Percentiles rank a stretch among this genome's conserved stretches.
phyloP scores from a whole-genome alignment of 352 stramenopile genomes.

The Blastocystis sp. region DNA sequence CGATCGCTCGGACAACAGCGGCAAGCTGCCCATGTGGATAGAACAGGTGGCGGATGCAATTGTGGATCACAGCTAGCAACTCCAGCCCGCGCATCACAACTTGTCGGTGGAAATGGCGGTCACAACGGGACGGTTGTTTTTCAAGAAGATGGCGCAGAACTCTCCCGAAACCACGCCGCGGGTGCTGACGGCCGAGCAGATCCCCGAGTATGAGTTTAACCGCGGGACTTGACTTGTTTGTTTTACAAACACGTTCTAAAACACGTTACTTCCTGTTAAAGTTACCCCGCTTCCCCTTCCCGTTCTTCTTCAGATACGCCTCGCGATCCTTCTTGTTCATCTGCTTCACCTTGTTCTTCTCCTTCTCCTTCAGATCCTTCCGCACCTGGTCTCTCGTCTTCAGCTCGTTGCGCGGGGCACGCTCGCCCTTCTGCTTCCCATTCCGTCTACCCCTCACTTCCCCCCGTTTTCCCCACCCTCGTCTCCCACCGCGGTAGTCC shows the following conservation, averaged over 20 bases:
- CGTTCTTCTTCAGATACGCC: conserved; percentile 44
- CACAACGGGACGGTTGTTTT: conserved; percentile 88
- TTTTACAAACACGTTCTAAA: not conserved
- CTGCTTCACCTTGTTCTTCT: conserved; percentile 70
- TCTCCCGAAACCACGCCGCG: conserved; percentile 85
- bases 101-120: conserved; percentile 92
- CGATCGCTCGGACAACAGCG: conserved; percentile 92
- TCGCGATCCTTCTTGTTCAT: conserved; percentile 58
- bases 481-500: not conserved
- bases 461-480: conserved; percentile 5
- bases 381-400: conserved; percentile 68
- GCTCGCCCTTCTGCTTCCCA: conserved; percentile 6
- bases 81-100: conserved; percentile 89
- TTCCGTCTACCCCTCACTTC: conserved; percentile 30
- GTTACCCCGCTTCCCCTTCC: not conserved
- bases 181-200: not conserved
- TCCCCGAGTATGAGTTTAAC: conserved; percentile 3
- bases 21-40: conserved; percentile 91
- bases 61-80: conserved; percentile 82
- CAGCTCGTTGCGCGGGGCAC: conserved; percentile 54
- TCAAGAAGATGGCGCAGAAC: conserved; percentile 91
- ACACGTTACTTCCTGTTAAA: not conserved
- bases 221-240: conserved; percentile 16
- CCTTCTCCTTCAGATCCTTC: not conserved
- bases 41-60: not conserved